Evolutionary conservation across 1,139 yeast species (phyloP).

Genomic region (Kluyveromyces sp.): DNA sequence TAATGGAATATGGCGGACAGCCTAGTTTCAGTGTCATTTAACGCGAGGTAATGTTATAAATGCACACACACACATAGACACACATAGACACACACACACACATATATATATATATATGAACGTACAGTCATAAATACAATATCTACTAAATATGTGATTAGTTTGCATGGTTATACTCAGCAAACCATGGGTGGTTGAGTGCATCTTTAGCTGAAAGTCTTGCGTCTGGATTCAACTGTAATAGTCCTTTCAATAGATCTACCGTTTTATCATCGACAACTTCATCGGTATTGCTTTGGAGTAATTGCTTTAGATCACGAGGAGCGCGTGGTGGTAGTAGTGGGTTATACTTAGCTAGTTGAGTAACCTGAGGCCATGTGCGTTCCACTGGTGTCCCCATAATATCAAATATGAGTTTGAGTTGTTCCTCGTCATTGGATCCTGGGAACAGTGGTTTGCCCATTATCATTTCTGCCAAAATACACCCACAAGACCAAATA

Average conservation of each 20-base stretch:
- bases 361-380: slow-evolving; percentile 91
- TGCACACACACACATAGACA: not conserved
- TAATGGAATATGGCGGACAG: slow-evolving; percentile 16
- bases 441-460: slow-evolving; percentile 98
- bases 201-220: slow-evolving; percentile 90
- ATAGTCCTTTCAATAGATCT: slow-evolving; percentile 64
- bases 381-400: slow-evolving; percentile 97
- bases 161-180: slow-evolving; percentile 43
- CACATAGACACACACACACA: not conserved
- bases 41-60: not conserved
- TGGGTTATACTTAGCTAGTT: slow-evolving; percentile 75
- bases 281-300: slow-evolving; percentile 44
- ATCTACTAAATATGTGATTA: not conserved
- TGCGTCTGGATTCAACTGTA: slow-evolving; percentile 89
- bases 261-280: slow-evolving; percentile 71
- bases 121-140: not conserved
- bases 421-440: slow-evolving; percentile 89
- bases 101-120: not conserved
- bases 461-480: slow-evolving; percentile 94
- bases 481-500: slow-evolving; percentile 98
- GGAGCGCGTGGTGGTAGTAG: slow-evolving; percentile 87
- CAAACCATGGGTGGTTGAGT: slow-evolving; percentile 92
- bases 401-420: slow-evolving; percentile 75
- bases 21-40: slow-evolving; percentile 14
- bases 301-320: slow-evolving; percentile 69